Conservation (phyloP, 345 rosid genomes). For the Eucalyptus erythrocorys region DNA sequence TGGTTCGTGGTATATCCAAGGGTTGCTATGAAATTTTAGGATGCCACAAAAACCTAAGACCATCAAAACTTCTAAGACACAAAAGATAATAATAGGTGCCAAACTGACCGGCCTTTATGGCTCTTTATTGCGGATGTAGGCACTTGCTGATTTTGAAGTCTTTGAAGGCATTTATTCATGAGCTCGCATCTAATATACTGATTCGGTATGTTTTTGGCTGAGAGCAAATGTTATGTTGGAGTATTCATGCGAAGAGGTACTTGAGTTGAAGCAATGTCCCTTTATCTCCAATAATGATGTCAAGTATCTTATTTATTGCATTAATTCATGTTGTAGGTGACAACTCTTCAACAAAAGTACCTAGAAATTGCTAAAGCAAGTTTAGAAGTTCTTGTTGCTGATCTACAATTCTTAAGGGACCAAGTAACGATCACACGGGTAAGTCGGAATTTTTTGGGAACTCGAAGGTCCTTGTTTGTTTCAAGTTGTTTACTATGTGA, state of each 20-base stretch:
- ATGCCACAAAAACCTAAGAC: too few species aligned
- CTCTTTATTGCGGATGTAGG: slow-evolving; percentile 13
- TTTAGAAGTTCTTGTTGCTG: slow-evolving; percentile 78
- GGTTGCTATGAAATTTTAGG: too few species aligned
- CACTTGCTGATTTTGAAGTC: slow-evolving; percentile 89
- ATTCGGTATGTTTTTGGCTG: slow-evolving; percentile 86
- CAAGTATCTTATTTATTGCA: neutral
- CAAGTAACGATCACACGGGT: slow-evolving; percentile 98
- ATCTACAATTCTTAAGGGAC: slow-evolving; percentile 90
- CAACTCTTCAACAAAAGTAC: slow-evolving; percentile 60
- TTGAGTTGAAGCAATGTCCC: neutral
- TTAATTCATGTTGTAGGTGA: slow-evolving; percentile 39
- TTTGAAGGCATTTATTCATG: slow-evolving; percentile 57
- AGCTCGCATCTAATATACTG: slow-evolving; percentile 43
- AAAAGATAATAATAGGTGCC: neutral
- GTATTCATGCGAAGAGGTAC: slow-evolving; percentile 79
- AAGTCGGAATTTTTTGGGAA: neutral
- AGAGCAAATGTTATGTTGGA: slow-evolving; percentile 99
- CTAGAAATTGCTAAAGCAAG: slow-evolving; percentile 91
- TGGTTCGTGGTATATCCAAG: too few species aligned
- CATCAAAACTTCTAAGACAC: too few species aligned
- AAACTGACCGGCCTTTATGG: neutral
- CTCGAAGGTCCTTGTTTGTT: neutral
- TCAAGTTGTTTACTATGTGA: neutral
- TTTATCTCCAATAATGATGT: neutral